Evolutionary conservation across 164 flowering plant genomes (phyloP).

Genomic region (Stephania yunnanensis): DNA sequence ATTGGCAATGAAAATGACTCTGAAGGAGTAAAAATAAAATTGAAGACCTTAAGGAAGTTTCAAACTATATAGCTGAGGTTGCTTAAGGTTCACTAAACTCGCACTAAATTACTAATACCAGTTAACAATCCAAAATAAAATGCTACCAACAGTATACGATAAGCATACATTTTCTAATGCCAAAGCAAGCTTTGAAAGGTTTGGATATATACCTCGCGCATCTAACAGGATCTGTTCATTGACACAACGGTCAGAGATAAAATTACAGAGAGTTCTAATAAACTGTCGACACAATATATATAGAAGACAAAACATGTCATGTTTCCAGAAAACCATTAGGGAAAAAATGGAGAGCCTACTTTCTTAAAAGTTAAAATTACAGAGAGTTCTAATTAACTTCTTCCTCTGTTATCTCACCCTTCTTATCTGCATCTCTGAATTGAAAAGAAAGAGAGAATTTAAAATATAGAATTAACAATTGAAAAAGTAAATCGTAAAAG

Average conservation of each 20-base stretch:
- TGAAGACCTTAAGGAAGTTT: not conserved
- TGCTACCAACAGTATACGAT: not conserved
- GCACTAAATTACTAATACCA: not conserved
- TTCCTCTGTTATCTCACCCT: slow-evolving; percentile 37
- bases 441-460: not conserved
- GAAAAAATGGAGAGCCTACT: not conserved
- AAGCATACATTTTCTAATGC: slow-evolving; percentile 81
- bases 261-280: not conserved
- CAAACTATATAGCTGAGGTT: not conserved
- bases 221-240: slow-evolving; percentile 57
- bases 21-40: too few species aligned
- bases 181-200: slow-evolving; percentile 75
- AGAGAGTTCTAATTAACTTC: slow-evolving; percentile 46
- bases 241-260: slow-evolving; percentile 14
- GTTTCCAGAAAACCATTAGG: not conserved
- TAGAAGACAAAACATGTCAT: not conserved
- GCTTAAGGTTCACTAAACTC: not conserved
- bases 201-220: slow-evolving; percentile 64
- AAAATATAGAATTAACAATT: not conserved
- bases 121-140: not conserved
- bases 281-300: not conserved
- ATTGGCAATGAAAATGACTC: not conserved
- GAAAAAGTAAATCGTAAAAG: not conserved
- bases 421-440: slow-evolving; percentile 24
- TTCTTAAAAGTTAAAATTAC: slow-evolving; percentile 20